Base-by-base conservation (phyloP, 2,329 filamentous ascomycete species). In the Lomentospora prolificans region DNA sequence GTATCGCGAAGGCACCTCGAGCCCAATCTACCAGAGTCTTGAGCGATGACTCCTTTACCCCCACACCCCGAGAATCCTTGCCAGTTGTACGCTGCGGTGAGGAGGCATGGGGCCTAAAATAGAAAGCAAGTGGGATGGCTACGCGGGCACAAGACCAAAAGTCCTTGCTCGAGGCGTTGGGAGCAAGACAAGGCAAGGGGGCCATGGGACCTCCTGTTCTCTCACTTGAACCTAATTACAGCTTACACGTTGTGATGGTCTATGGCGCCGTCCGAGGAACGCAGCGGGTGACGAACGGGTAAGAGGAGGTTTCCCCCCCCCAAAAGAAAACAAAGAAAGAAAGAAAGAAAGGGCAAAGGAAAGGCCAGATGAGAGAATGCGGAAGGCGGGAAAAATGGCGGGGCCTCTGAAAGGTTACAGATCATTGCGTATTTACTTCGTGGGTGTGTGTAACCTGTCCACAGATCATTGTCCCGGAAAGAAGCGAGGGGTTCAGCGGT, bases 301-400 rank as follows among this genome's bases (percentile, higher is more conserved):
- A 33, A 12, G 30, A 33, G 30, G 12, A 33, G 30, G 9, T 50
- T 55, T 46, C 19, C 17, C 9, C 33, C 9, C 7, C 4, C 14
- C 24, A 41, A 39, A 19, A 53, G 30, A 54, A 44, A 25, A 33
- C 50, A 55, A 28, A 55, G 19, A 46, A 51, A 58, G 24, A 44
- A 9, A 36, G 39, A 36, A 41, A 30, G 12, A 53, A 52, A 9
- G 17, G 25, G 17, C n/a, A 55, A 12, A 39, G 51, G 31, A 25
- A 51, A 22, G 28, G 50, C 30, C 22, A 54, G 39, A 57, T 46
- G 24, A 53, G 39, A 36, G 36, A 30, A 19, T 50, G 2, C 25
- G 56, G 50, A 57, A 56, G 55, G 57, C 53, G 55, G 22, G 50
- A 58, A 36, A 33, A 14, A 51, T 31, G 39, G 44, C 31, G 50